phyloP scores from a whole-genome alignment of 78 protist species.

The Dictyostelium purpureum region DNA sequence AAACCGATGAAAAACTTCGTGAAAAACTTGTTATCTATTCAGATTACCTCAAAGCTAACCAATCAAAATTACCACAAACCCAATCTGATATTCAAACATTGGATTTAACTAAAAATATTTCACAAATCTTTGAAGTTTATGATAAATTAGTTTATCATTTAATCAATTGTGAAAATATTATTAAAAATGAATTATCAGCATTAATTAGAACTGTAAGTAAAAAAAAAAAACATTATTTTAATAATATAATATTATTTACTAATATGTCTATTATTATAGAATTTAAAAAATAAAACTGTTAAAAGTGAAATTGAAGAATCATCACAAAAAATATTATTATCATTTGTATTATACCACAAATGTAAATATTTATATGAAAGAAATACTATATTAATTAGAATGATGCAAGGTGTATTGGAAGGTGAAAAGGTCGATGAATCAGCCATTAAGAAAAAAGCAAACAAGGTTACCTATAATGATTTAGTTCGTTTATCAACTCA shows the following conservation, averaged over 20 bases:
- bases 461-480: constrained; percentile 4
- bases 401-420: neutral
- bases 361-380: constrained; percentile 14
- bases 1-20: constrained; percentile 9
- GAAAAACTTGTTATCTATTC: neutral
- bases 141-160: constrained; percentile 36
- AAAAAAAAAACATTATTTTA: neutral
- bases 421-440: neutral
- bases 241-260: neutral
- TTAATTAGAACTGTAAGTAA: neutral
- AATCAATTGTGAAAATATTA: constrained; percentile 25
- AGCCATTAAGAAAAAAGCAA: neutral
- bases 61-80: constrained; percentile 19
- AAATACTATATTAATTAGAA: neutral
- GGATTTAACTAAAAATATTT: neutral
- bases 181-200: constrained; percentile 14
- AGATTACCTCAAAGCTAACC: neutral
- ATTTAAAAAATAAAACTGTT: constrained; percentile 40
- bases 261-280: neutral
- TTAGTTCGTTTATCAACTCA: constrained; percentile 18
- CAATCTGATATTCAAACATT: neutral
- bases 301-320: constrained; percentile 56
- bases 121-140: neutral
- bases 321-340: neutral
- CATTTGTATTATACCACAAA: constrained; percentile 27